Base-by-base conservation (phyloP, 2,329 filamentous ascomycete species). In the Colletotrichum sp. region DNA sequence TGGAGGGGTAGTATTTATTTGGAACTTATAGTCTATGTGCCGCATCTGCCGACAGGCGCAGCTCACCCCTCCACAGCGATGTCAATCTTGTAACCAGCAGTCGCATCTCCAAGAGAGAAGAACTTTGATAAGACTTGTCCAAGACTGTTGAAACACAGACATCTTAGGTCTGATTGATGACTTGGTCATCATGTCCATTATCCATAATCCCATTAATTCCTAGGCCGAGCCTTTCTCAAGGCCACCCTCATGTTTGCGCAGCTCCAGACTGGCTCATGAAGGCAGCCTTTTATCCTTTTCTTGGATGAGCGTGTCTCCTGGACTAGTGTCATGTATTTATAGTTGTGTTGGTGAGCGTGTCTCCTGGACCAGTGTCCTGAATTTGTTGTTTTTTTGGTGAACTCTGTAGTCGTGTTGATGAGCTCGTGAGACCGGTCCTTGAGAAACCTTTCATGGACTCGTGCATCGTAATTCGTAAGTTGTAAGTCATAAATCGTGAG, bases 121-220 rank as follows among this genome's bases (percentile, higher is more conserved):
- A 5, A 24, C 43, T 51, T 51, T 6, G 13, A 24, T 51, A 6
- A 24, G 11, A 51, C n/a, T 5, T 51, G 6, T n/a, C 43, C n/a
- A 51, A 51, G 1, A 21, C n/a, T 21, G 0, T 13, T 51, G 0
- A 24, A 12, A 13, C 2, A 6, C 12, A 51, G n/a, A 24, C n/a
- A 6, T 21, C 8, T 21, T 8, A 13, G 43, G n/a, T 51, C 43
- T 4, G 6, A 21, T 51, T 24, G n/a, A 51, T 51, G 4, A 12
- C n/a, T 21, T 51, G 11, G 18, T 51, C n/a, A 21, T 51, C 11
- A 21, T 51, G 7, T 43, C 59, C 21, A 57, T 29, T 18, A 18
- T 57, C 59, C 21, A 57, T 29, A 12, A 18, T 57, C 16, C 16
- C 15, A 57, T 57, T 24, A 55, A 4, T 11, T 68, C 21, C n/a